Conservation (phyloP, 2,329 filamentous ascomycete species). For the Coleophoma crateriformis region DNA sequence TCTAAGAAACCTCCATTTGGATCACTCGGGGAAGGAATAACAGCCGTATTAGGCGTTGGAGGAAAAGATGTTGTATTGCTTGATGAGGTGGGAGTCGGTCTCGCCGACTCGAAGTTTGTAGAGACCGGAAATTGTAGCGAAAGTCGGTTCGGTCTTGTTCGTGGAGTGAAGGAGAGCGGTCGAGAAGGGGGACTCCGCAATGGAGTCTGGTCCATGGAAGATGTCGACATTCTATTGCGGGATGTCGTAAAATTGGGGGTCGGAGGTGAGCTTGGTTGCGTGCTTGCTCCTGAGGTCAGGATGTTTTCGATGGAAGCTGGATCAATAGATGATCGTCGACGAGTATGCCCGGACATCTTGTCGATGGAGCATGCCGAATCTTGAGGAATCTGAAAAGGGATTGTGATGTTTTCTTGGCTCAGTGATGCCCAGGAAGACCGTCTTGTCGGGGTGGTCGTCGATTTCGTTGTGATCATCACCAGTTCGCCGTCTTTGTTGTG, state of each 20-base stretch:
- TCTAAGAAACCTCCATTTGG: slow-evolving; percentile 57
- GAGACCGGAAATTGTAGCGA: slow-evolving; percentile 27
- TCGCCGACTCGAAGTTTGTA: slow-evolving; percentile 18
- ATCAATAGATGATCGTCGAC: slow-evolving; percentile 21
- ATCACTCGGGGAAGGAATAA: slow-evolving; percentile 20
- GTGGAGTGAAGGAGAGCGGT: slow-evolving; percentile 19
- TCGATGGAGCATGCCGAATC: slow-evolving; percentile 16
- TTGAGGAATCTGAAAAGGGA: neutral
- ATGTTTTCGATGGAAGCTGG: slow-evolving; percentile 22
- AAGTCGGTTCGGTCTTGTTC: slow-evolving; percentile 21
- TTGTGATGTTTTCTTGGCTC: slow-evolving; percentile 13
- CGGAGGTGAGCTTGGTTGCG: slow-evolving; percentile 15
- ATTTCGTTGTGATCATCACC: slow-evolving; percentile 4
- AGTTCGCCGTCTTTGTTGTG: slow-evolving; percentile 14
- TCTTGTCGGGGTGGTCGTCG: slow-evolving; percentile 15
- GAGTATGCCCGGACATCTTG: slow-evolving; percentile 20
- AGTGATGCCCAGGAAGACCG: slow-evolving; percentile 12
- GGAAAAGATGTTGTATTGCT: slow-evolving; percentile 19
- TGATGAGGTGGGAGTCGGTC: slow-evolving; percentile 21
- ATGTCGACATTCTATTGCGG: slow-evolving; percentile 11
- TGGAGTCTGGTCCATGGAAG: slow-evolving; percentile 6
- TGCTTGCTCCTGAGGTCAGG: slow-evolving; percentile 18
- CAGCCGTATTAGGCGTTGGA: slow-evolving; percentile 16
- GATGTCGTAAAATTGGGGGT: slow-evolving; percentile 20
- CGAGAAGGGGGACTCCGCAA: slow-evolving; percentile 18